These are phyloP conservation scores for Cicer chorassanicum DNA, from an alignment of 306 rosid genomes.

Conservation along the genomic window DNA sequence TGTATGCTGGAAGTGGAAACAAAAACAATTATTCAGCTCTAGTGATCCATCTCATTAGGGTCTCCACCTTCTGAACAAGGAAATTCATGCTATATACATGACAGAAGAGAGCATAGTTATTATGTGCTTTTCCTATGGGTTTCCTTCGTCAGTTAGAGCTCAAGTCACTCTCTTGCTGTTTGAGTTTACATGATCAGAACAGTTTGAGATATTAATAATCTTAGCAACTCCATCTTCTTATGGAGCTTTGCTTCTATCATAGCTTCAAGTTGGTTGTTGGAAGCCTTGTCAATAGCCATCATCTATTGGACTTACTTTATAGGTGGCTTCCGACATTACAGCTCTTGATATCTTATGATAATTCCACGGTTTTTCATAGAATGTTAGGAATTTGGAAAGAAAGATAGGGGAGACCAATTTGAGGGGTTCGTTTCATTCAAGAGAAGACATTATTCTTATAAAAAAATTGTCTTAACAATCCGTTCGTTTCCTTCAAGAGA, in stretches of 20 bases:
- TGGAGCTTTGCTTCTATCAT: constrained; percentile 11
- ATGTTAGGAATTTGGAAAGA: background rate
- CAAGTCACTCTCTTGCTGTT: constrained; percentile 5
- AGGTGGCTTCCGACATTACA: background rate
- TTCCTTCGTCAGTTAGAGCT: background rate
- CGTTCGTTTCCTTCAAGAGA: too few species aligned
- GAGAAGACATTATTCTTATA: background rate
- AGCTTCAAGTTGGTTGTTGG: background rate
- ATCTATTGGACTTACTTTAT: background rate
- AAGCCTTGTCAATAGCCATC: background rate
- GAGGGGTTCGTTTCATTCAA: background rate
- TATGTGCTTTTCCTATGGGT: background rate
- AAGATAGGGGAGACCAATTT: background rate
- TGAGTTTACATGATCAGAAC: constrained; percentile 1
- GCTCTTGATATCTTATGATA: background rate
- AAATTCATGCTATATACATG: constrained; percentile 1
- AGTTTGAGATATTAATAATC: constrained; percentile 1
- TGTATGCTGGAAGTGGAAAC: background rate
- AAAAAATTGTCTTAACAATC: too few species aligned
- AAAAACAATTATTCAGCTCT: background rate
- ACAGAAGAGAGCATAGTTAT: background rate
- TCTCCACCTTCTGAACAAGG: background rate
- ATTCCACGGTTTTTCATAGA: background rate
- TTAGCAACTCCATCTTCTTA: background rate
- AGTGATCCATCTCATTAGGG: background rate